phyloP scores from a whole-genome alignment of 2,329 filamentous ascomycete species.

The Penicillium decumbens region DNA sequence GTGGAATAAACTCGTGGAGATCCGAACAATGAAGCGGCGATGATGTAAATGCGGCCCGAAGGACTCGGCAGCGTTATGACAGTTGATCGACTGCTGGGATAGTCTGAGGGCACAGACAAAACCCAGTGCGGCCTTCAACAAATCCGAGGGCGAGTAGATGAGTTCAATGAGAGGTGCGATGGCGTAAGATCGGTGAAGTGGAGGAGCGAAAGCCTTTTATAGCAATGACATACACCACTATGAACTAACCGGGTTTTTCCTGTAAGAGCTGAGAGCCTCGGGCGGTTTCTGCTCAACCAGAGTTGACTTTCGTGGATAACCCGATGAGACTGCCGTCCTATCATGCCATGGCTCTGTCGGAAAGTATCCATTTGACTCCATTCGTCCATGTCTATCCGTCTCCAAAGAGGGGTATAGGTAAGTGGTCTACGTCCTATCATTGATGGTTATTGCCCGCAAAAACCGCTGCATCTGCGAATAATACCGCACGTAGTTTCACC shows the following conservation, averaged over 20 bases:
- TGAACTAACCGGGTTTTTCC: not conserved
- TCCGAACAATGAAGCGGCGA: constrained; percentile 5
- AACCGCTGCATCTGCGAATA: not conserved
- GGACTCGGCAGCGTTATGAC: not conserved
- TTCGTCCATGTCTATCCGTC: not conserved
- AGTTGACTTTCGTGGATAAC: constrained; percentile 3
- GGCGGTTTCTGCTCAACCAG: constrained; percentile 1
- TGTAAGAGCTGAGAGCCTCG: not conserved
- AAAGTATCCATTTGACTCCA: not conserved
- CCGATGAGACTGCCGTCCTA: not conserved
- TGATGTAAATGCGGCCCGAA: constrained; percentile 3
- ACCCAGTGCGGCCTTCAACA: constrained; percentile 8
- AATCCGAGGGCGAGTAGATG: constrained; percentile 18
- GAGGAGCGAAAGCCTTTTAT: constrained; percentile 12
- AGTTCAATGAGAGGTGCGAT: constrained; percentile 13
- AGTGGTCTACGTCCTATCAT: constrained; percentile 3
- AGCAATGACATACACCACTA: constrained; percentile 6
- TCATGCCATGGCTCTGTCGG: not conserved
- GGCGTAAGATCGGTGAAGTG: constrained; percentile 14
- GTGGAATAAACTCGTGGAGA: constrained; percentile 17
- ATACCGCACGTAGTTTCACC: constrained; percentile 3
- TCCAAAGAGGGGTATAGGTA: constrained; percentile 2
- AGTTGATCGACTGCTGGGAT: constrained; percentile 8
- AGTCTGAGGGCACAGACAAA: constrained; percentile 3
- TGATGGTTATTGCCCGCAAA: not conserved